Evolutionary conservation across 2,329 filamentous ascomycete genomes (phyloP).

Genomic region (Cladosporium sp.): DNA sequence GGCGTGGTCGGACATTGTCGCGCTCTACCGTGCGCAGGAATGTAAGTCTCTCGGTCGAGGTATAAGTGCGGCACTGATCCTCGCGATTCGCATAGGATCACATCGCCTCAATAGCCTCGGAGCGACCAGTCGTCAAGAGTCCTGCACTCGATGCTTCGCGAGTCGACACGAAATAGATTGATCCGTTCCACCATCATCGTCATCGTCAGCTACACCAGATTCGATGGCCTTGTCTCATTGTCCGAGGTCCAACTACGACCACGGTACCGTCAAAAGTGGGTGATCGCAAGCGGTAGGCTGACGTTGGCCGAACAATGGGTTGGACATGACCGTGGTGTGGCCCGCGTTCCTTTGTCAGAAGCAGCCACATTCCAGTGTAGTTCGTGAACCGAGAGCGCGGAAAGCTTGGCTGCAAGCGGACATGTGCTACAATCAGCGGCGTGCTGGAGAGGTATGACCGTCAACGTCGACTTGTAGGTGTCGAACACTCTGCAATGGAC

Average conservation of each 20-base stretch:
- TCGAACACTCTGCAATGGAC: background rate
- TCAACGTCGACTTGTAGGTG: background rate
- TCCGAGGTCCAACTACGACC: background rate
- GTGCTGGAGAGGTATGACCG: background rate
- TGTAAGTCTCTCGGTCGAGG: background rate
- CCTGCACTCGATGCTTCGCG: background rate
- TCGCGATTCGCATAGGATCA: background rate
- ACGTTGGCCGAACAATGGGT: background rate
- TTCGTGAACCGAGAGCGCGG: background rate
- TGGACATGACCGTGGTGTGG: background rate
- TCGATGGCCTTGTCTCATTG: background rate
- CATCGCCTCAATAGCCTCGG: background rate
- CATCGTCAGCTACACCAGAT: background rate
- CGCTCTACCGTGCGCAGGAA: background rate
- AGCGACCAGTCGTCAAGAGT: background rate
- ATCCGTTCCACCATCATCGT: background rate
- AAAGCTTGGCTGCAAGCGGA: constrained; percentile 8
- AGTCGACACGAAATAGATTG: background rate
- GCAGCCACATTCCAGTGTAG: constrained; percentile 11
- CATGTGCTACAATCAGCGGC: background rate
- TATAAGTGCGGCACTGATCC: background rate
- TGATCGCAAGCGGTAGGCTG: constrained; percentile 12
- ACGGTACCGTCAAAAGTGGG: background rate
- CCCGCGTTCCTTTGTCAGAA: constrained; percentile 11
- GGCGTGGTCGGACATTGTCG: background rate